Conservation (phyloP, 192 early-diverging fungal species). For the Coemansia sp. region DNA sequence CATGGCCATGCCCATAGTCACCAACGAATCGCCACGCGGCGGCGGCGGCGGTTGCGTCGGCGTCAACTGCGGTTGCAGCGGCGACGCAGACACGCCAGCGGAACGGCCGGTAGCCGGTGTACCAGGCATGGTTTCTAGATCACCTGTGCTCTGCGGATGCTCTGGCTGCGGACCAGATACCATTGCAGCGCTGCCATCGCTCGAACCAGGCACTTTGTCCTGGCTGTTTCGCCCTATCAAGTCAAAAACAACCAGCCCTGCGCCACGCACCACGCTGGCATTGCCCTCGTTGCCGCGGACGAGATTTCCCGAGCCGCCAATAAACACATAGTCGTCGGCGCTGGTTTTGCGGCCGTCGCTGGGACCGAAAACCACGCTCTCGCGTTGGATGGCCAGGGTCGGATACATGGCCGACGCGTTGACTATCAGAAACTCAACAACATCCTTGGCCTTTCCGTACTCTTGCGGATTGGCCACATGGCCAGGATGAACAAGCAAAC, state of each 20-base stretch:
- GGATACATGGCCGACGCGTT: slow-evolving; percentile 37
- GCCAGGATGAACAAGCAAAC: slow-evolving; percentile 71
- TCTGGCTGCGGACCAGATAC: background rate
- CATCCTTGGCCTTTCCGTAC: slow-evolving; percentile 72
- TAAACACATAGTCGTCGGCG: slow-evolving; percentile 9
- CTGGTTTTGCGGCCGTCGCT: background rate
- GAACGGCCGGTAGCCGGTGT: background rate
- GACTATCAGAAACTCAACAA: slow-evolving; percentile 73
- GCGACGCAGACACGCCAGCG: background rate
- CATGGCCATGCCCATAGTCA: slow-evolving; percentile 24
- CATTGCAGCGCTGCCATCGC: slow-evolving; percentile 27
- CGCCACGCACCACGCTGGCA: slow-evolving; percentile 2
- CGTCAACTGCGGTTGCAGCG: background rate
- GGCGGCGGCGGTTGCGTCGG: slow-evolving; percentile 13
- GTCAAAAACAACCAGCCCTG: slow-evolving; percentile 36
- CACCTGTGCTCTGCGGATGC: slow-evolving; percentile 3
- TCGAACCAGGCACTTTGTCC: slow-evolving; percentile 18
- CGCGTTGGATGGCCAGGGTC: background rate
- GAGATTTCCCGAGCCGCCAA: background rate
- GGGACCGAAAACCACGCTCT: background rate
- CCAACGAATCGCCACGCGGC: slow-evolving; percentile 38
- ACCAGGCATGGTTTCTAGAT: background rate
- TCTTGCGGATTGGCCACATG: slow-evolving; percentile 70
- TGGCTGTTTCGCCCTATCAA: slow-evolving; percentile 1
- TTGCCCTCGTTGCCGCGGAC: background rate